Base-by-base conservation (phyloP, 2,329 filamentous ascomycete species). In the Calonectria hongkongensis region DNA sequence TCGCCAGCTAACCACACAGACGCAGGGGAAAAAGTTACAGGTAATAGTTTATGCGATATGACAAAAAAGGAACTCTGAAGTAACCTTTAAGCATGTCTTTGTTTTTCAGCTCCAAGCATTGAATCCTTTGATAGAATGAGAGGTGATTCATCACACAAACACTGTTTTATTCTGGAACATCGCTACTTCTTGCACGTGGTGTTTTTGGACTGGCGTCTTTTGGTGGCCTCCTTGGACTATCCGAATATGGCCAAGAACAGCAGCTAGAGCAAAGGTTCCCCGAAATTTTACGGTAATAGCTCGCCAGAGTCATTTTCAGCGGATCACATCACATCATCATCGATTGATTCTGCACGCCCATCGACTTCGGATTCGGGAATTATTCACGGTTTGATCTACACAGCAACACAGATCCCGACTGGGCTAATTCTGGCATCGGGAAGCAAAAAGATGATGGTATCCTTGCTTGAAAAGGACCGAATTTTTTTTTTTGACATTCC, bases 31-130 rank as follows among this genome's bases (percentile, higher is more conserved):
- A 25, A 13, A 10, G 15, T 25, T 16, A 16, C 12, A 60, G 30
- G 33, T 21, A 18, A 60, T 60, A 60, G 25, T 60, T 60, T 60
- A 60, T 60, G 54, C 54, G 33, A 60, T 60, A 60, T 60, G 54
- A 41, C 15, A 25, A 36, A 25, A 56, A 10, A 58, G 21, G n/a
- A 39, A 25, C 12, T 25, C 27, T 8, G 33, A 21, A 21, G 54
- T 21, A 18, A 25, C 36, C 10, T 39, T 27, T 13, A 41, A 41
- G 54, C 33, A 39, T 28, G 33, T 60, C 36, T 41, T 5, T 21
- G 10, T 7, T 36, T 27, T 54, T 41, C 21, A 60, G 54, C 54
- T 41, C 36, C 15, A 41, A 41, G 54, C 21, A 60, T 41, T 21
- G 21, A 2, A 41, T 41, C 30, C 16, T 60, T 18, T 27, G 33